These are phyloP conservation scores for Odonthalia washingtoniensis DNA, from an alignment of 31 red algal species.

Conservation along the genomic window DNA sequence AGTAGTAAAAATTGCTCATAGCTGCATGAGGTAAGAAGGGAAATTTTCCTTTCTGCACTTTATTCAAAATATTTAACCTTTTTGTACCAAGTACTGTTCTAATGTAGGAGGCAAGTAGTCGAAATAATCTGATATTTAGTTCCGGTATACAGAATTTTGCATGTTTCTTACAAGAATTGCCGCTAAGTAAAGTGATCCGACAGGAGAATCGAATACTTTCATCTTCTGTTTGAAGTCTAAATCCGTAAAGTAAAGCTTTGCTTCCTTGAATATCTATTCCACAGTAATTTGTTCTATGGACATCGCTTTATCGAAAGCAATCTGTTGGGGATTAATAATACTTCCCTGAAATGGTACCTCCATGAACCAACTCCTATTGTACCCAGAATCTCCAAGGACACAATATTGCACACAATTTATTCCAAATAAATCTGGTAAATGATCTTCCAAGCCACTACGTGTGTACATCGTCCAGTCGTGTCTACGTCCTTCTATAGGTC, in stretches of 20 bases:
- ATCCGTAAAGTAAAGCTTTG: constrained; percentile 10
- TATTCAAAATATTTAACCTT: not conserved
- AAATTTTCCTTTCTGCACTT: constrained; percentile 7
- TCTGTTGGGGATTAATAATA: not conserved
- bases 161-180: constrained; percentile 1
- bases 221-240: constrained; percentile 2
- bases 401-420: not conserved
- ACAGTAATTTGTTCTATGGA: not conserved
- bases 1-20: not conserved
- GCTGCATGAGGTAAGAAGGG: not conserved
- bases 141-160: not conserved
- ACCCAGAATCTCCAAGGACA: not conserved
- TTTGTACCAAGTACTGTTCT: too few relatives aligned
- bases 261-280: constrained; percentile 2
- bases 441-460: not conserved
- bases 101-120: not conserved
- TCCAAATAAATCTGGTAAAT: not conserved
- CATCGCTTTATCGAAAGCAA: constrained; percentile 7
- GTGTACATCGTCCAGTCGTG: constrained; percentile 9
- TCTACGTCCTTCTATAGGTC: not conserved
- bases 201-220: not conserved
- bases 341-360: constrained; percentile 28
- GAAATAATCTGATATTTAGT: not conserved
- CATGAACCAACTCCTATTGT: not conserved
- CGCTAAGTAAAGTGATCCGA: not conserved